Evolutionary conservation across 2,329 filamentous ascomycete species (phyloP), one percentile per base, ranked within the genome.

Genomic region (Coniochaeta sp.): DNA sequence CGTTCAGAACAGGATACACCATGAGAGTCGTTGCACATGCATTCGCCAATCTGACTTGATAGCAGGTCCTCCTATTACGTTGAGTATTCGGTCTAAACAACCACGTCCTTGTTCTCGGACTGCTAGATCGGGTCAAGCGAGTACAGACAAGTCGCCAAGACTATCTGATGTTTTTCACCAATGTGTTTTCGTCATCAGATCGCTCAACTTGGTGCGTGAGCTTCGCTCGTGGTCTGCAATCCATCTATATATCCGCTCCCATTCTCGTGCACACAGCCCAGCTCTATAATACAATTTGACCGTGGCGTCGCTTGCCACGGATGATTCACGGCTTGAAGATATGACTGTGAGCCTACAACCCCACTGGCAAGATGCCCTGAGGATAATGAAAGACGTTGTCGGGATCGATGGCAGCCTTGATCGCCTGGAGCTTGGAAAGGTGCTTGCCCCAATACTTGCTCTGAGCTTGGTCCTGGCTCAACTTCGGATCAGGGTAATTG

Each of bases 331-430:
- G 5, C 28, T 31, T 9, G 28, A 9, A 12, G 12, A 5, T 31
- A n/a, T 24, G 19, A 47, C 26, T 17, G 3, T 24, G 6, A 31
- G 5, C 14, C 47, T 52, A 60, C 26, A 43, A 60, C 31, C 11
- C 47, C 47, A 65, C 64, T 19, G 69, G 70, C 57, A 68, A 31
- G 38, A 73, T 62, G 6, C 71, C 73, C 64, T 78, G 76, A 3
- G 75, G 74, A 36, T 75, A 74, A 64, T 75, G 72, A 40, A 78
- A 77, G 14, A 77, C 59, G 43, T 78, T 68, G 0, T 65, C 63
- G 1, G 75, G 73, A 36, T 77, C 74, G n/a, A 73, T 63, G 5
- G 34, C 58, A 11, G 67, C 66, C 68, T 78, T 78, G 57, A 77
- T 67, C 17, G 59, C 59, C 60, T 66, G 69, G 59, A 78, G 58